Percentiles rank a stretch among this genome's conserved stretches.
Conservation (phyloP, 2,329 filamentous ascomycete genomes). For the Mycosphaerella sp. region DNA sequence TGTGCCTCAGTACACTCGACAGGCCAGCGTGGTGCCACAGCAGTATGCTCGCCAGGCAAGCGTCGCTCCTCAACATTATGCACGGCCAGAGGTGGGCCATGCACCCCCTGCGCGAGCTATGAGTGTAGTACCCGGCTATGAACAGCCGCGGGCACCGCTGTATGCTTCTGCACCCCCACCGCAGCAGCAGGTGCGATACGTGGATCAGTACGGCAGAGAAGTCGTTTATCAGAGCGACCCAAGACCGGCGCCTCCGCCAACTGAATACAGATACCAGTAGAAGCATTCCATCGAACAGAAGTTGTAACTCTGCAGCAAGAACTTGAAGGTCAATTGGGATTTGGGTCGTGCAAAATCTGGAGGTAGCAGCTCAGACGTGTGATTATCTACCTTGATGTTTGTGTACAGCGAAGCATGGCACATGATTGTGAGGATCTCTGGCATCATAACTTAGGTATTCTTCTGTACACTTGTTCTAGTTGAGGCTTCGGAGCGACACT, state of each 20-base stretch:
- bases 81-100: constrained; percentile 17
- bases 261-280: constrained; percentile 27
- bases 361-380: not conserved
- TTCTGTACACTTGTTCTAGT: not conserved
- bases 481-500: not conserved
- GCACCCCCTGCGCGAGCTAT: constrained; percentile 30
- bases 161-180: constrained; percentile 18
- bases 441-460: not conserved
- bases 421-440: not conserved
- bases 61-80: constrained; percentile 39
- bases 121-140: constrained; percentile 36
- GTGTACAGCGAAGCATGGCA: not conserved
- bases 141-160: constrained; percentile 20
- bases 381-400: not conserved
- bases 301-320: not conserved
- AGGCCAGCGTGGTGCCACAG: constrained; percentile 39
- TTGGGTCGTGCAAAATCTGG: not conserved
- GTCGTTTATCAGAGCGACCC: constrained; percentile 26
- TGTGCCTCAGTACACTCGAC: constrained; percentile 16
- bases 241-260: constrained; percentile 19
- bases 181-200: constrained; percentile 33
- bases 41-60: constrained; percentile 36
- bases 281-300: not conserved
- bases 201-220: constrained; percentile 37
- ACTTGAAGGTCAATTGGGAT: not conserved